A percentile compares a stretch with the other conserved stretches of the same genome.
Evolutionary conservation across 2,329 filamentous ascomycete species (phyloP).

Genomic region (Clonostachys rosea): DNA sequence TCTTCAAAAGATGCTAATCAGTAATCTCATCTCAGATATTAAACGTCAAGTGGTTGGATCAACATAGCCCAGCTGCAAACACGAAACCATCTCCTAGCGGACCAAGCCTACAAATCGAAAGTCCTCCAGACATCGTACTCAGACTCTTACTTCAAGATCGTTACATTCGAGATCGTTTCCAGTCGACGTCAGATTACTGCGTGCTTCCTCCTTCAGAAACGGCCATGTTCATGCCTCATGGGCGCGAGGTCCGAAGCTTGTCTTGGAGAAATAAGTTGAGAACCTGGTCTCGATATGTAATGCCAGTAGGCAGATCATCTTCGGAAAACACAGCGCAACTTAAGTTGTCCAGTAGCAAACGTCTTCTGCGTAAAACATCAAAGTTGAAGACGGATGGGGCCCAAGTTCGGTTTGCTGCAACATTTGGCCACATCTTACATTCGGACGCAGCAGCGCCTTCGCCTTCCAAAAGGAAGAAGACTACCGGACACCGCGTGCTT

Average conservation of each 20-base stretch:
- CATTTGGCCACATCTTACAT: slow-evolving; percentile 49
- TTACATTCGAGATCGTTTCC: background rate
- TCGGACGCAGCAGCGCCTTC: background rate
- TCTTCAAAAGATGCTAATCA: too few species aligned
- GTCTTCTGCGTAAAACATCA: background rate
- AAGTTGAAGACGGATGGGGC: background rate
- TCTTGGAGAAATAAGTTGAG: slow-evolving; percentile 25
- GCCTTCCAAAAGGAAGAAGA: slow-evolving; percentile 1
- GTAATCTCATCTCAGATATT: too few species aligned
- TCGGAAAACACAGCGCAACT: background rate
- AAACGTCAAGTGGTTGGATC: too few species aligned
- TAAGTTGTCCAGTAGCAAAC: background rate
- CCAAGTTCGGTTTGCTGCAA: slow-evolving; percentile 25
- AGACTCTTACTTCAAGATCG: background rate
- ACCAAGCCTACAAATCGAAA: background rate
- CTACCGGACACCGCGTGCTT: slow-evolving; percentile 27
- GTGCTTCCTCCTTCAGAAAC: slow-evolving; percentile 6
- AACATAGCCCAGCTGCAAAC: too few species aligned
- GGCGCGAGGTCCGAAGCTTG: slow-evolving; percentile 20
- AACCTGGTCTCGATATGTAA: slow-evolving; percentile 20
- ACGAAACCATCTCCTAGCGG: too few species aligned
- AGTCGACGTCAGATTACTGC: too few species aligned
- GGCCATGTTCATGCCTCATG: slow-evolving; percentile 1
- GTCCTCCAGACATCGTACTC: background rate
- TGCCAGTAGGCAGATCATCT: slow-evolving; percentile 6